A percentile compares a stretch with the other conserved stretches of the same genome.
phyloP scores from a whole-genome alignment of 805 yeast genomes.

The Cyberlindnera veronae region DNA sequence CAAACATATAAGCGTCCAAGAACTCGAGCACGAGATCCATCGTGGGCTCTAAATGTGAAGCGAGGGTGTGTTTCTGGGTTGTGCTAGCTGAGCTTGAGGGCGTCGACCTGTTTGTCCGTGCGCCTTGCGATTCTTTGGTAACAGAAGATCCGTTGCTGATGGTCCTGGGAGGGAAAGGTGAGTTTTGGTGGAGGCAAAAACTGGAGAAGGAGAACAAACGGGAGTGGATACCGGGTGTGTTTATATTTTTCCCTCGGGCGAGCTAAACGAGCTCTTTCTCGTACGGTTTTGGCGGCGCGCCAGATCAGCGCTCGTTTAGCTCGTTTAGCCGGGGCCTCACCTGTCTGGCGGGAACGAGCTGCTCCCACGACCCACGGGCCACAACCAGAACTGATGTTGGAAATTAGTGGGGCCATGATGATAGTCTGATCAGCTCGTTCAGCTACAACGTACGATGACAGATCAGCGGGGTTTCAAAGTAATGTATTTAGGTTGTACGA shows the following conservation, averaged over 20 bases:
- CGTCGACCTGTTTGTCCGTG: too few species aligned
- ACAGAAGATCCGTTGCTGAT: background rate
- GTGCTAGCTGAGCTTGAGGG: too few species aligned
- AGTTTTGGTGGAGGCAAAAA: background rate
- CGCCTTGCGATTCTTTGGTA: background rate
- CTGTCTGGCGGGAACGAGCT: background rate
- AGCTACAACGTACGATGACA: too few species aligned
- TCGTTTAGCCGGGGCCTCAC: slow-evolving; percentile 8
- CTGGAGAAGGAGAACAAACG: background rate
- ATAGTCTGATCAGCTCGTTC: too few species aligned
- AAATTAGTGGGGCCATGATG: too few species aligned
- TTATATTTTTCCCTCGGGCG: slow-evolving; percentile 1
- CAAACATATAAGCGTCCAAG: slow-evolving; percentile 69
- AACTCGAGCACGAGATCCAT: slow-evolving; percentile 94
- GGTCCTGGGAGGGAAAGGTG: background rate
- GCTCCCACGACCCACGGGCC: too few species aligned
- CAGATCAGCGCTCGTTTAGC: slow-evolving; percentile 6
- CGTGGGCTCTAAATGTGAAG: slow-evolving; percentile 6
- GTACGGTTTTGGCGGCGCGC: background rate
- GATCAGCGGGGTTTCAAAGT: background rate
- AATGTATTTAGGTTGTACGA: slow-evolving; percentile 26
- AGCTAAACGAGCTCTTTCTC: slow-evolving; percentile 2
- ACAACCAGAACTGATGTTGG: too few species aligned
- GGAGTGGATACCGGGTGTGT: slow-evolving; percentile 3
- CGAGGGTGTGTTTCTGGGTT: too few species aligned